Conservation (phyloP, 805 yeast species). For the Kurtzmaniella cleridarum region DNA sequence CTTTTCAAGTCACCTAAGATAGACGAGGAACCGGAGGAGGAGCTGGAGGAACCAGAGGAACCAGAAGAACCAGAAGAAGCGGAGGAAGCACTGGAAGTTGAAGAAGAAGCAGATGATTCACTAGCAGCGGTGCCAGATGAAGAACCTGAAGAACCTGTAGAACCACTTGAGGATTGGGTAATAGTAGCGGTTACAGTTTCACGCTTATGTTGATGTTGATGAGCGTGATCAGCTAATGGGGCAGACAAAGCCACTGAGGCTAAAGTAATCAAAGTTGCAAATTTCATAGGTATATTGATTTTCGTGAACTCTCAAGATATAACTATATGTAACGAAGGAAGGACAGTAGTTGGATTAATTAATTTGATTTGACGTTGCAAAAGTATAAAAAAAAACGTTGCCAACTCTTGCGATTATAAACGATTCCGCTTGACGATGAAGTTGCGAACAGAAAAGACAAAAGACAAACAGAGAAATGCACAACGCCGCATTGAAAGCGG, state of each 20-base stretch:
- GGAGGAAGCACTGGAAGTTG: conserved; percentile 6
- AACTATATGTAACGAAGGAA: not conserved
- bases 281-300: conserved; percentile 18
- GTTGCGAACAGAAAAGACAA: too few relatives aligned
- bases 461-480: too few relatives aligned
- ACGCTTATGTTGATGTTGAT: conserved; percentile 30
- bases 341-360: conserved; percentile 3
- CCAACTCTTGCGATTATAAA: too few relatives aligned
- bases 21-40: conserved; percentile 31
- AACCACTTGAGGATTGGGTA: conserved; percentile 8
- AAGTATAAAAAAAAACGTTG: not conserved
- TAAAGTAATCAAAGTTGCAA: conserved; percentile 20
- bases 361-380: not conserved
- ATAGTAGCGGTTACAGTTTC: conserved; percentile 29
- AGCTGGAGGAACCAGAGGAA: conserved; percentile 7
- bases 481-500: too few relatives aligned
- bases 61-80: conserved; percentile 7
- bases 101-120: conserved; percentile 4
- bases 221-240: conserved; percentile 21
- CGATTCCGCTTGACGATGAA: too few relatives aligned
- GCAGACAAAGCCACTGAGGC: conserved; percentile 26
- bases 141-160: conserved; percentile 9
- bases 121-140: conserved; percentile 7
- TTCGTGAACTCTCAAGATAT: not conserved
- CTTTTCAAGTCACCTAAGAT: conserved; percentile 54